phyloP scores from a whole-genome alignment of 2,329 filamentous ascomycete genomes.

The Fusarium udum region DNA sequence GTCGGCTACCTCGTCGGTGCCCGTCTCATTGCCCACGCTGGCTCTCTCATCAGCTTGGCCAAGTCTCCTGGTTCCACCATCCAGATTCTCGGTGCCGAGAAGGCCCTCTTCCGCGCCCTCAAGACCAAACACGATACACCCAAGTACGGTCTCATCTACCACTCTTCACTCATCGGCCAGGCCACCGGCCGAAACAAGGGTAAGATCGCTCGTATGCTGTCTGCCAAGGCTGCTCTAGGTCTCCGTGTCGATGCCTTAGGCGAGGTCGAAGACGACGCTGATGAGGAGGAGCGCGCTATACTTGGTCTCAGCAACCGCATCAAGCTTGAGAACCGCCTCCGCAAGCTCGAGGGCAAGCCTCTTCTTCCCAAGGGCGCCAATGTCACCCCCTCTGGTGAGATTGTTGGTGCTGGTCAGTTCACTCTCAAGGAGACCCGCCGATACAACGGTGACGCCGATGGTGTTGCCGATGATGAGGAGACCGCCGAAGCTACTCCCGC shows the following conservation, averaged over 20 bases:
- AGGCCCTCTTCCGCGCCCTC: slow-evolving; percentile 95
- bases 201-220: slow-evolving; percentile 96
- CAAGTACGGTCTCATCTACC: slow-evolving; percentile 96
- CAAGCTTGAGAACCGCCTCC: slow-evolving; percentile 79
- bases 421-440: slow-evolving; percentile 91
- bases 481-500: slow-evolving; percentile 50
- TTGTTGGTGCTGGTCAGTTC: slow-evolving; percentile 76
- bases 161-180: slow-evolving; percentile 93
- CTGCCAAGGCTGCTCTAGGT: slow-evolving; percentile 92
- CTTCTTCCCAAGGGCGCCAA: slow-evolving; percentile 78
- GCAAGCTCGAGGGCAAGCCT: slow-evolving; percentile 89
- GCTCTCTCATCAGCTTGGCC: slow-evolving; percentile 92
- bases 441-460: slow-evolving; percentile 95
- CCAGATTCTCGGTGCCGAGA: slow-evolving; percentile 98
- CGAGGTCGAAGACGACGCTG: slow-evolving; percentile 69
- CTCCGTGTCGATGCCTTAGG: slow-evolving; percentile 85
- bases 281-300: slow-evolving; percentile 88
- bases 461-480: slow-evolving; percentile 72
- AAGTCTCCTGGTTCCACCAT: slow-evolving; percentile 96
- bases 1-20: slow-evolving; percentile 95
- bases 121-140: slow-evolving; percentile 99
- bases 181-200: slow-evolving; percentile 99
- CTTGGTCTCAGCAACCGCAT: slow-evolving; percentile 78
- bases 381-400: slow-evolving; percentile 77
- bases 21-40: slow-evolving; percentile 91